These are phyloP conservation scores for Cyclotella atomus DNA, from an alignment of 108 stramenopile genomes.

Conservation along the genomic window DNA sequence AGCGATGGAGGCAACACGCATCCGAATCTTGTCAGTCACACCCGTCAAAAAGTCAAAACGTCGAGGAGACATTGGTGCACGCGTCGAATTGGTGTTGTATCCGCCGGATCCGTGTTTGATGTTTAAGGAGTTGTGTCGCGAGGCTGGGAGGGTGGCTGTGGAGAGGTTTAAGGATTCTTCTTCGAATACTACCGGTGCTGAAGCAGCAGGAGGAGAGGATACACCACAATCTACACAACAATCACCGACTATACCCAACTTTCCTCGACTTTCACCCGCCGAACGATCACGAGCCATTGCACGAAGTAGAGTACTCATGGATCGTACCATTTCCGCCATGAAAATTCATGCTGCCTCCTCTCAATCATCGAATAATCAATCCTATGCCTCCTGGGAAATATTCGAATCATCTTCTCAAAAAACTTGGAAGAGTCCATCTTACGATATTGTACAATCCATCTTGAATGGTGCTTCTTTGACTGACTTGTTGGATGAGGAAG, in stretches of 20 bases:
- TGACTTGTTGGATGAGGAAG: slow-evolving; percentile 20
- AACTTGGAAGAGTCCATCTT: slow-evolving; percentile 42
- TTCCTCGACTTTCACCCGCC: slow-evolving; percentile 31
- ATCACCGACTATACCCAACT: slow-evolving; percentile 35
- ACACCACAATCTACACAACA: background rate
- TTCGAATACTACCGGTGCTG: background rate
- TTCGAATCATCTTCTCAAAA: slow-evolving; percentile 48
- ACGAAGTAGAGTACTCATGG: slow-evolving; percentile 36
- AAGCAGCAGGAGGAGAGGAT: background rate
- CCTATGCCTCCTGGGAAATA: slow-evolving; percentile 45
- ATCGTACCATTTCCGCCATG: slow-evolving; percentile 45
- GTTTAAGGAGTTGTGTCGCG: slow-evolving; percentile 38
- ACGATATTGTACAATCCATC: slow-evolving; percentile 20
- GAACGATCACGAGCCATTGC: slow-evolving; percentile 54
- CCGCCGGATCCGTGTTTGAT: slow-evolving; percentile 51
- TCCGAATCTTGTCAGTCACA: slow-evolving; percentile 48
- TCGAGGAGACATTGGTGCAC: slow-evolving; percentile 45
- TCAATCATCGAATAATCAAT: too few species aligned
- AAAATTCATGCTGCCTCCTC: slow-evolving; percentile 17
- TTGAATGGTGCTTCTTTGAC: slow-evolving; percentile 20
- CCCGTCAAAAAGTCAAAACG: slow-evolving; percentile 50
- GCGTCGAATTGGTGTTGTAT: slow-evolving; percentile 31
- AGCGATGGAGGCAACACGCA: slow-evolving; percentile 14
- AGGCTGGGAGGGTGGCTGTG: slow-evolving; percentile 34
- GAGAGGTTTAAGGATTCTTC: too few species aligned